Evolutionary conservation across 176 grass and related monocot species (phyloP).

Genomic region (Avena eriantha): DNA sequence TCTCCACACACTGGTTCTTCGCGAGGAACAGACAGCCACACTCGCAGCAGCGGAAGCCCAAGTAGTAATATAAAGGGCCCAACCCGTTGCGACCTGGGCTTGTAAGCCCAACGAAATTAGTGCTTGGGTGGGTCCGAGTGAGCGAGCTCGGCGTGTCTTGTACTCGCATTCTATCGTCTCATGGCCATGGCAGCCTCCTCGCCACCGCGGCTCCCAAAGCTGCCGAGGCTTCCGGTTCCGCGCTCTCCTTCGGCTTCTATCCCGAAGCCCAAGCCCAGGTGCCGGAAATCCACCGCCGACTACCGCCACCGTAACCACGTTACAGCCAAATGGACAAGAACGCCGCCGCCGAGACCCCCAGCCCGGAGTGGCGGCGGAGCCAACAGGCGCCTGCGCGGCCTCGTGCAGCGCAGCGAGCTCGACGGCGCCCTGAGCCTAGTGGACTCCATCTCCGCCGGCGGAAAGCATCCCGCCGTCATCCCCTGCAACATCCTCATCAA

Average conservation of each 20-base stretch:
- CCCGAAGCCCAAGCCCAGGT: not conserved
- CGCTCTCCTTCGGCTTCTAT: not conserved
- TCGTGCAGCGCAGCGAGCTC: conserved; percentile 41
- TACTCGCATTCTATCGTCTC: conserved; percentile 29
- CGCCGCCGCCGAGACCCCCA: not conserved
- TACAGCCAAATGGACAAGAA: not conserved
- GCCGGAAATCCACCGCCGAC: not conserved
- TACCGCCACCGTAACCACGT: not conserved
- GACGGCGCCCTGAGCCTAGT: conserved; percentile 30
- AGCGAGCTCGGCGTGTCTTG: not conserved
- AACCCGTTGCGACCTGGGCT: not conserved
- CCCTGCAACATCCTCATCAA: conserved; percentile 54
- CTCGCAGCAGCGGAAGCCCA: conserved; percentile 36
- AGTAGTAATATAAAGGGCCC: conserved; percentile 7
- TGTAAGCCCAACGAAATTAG: not conserved
- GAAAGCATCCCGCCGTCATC: conserved; percentile 14
- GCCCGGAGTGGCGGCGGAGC: not conserved
- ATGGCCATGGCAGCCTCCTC: conserved; percentile 44
- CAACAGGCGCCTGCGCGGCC: conserved; percentile 22
- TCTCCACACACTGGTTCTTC: not conserved
- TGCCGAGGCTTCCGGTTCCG: conserved; percentile 10
- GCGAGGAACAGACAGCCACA: not conserved
- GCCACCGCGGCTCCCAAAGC: conserved; percentile 13
- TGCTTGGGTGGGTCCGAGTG: too few species aligned
- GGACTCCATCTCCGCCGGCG: conserved; percentile 3